Evolutionary conservation across 371 early-diverging fungal genomes (phyloP).

Genomic region (Thermomucor indicae-seudaticae): DNA sequence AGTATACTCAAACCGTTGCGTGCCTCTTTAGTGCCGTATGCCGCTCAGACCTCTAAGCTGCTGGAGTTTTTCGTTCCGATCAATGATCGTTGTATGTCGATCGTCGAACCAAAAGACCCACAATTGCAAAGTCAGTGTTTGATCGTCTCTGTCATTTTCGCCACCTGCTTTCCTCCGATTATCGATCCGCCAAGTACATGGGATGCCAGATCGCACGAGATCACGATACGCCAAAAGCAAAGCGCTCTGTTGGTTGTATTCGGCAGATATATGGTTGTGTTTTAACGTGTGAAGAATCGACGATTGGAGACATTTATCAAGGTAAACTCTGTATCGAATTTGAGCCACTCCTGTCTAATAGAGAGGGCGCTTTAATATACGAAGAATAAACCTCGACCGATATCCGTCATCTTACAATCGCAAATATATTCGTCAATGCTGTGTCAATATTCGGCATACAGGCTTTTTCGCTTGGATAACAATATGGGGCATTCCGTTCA

Average conservation of each 20-base stretch:
- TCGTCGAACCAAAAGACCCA: conserved; percentile 55
- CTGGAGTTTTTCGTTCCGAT: conserved; percentile 22
- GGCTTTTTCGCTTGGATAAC: too few species aligned
- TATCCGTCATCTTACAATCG: too few species aligned
- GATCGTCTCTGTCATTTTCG: conserved; percentile 2
- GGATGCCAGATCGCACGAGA: conserved; percentile 25
- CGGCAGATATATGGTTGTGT: conserved; percentile 7
- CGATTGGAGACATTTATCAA: conserved; percentile 19
- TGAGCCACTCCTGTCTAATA: conserved; percentile 44
- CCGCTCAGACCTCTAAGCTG: conserved; percentile 42
- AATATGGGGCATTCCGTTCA: too few species aligned
- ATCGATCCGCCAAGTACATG: conserved; percentile 26
- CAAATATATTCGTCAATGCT: too few species aligned
- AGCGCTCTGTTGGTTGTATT: conserved; percentile 1
- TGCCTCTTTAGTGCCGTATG: too few species aligned
- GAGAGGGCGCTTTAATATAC: too few species aligned
- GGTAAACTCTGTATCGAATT: conserved; percentile 43
- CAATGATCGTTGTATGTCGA: conserved; percentile 38
- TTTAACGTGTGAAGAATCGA: conserved; percentile 17
- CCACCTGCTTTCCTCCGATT: too few species aligned
- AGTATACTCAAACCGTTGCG: too few species aligned
- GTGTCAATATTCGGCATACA: too few species aligned
- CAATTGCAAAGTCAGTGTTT: conserved; percentile 21
- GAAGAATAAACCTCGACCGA: too few species aligned
- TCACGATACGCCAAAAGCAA: conserved; percentile 28